These are phyloP conservation scores for Hanseniaspora thailandica DNA, from an alignment of 805 yeast genomes.

Conservation along the genomic window DNA sequence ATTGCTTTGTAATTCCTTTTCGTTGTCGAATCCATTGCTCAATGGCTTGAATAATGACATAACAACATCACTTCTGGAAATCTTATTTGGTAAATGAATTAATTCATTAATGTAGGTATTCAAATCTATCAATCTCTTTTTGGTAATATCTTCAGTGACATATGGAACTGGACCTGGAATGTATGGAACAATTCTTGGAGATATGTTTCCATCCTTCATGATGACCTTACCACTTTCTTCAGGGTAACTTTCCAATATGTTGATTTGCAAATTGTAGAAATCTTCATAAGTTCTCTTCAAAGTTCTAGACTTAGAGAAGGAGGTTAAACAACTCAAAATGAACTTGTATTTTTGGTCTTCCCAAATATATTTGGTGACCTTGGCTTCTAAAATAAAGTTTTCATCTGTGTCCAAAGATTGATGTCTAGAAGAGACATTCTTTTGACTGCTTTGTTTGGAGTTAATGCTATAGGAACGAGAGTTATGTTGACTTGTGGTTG, in stretches of 20 bases:
- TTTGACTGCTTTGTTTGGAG: neutral
- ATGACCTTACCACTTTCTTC: constrained; percentile 71
- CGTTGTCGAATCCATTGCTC: constrained; percentile 25
- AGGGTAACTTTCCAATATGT: constrained; percentile 71
- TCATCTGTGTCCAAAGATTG: constrained; percentile 16
- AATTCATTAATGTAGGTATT: constrained; percentile 49
- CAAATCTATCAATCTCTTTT: constrained; percentile 43
- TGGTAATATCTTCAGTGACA: constrained; percentile 65
- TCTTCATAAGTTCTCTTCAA: constrained; percentile 88
- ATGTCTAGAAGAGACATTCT: neutral
- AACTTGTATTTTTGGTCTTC: constrained; percentile 88
- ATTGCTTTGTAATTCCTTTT: neutral
- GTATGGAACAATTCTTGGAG: constrained; percentile 72
- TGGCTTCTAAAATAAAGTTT: constrained; percentile 34
- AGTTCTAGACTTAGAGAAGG: constrained; percentile 56
- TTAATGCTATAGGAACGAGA: constrained; percentile 11
- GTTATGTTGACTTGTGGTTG: constrained; percentile 6
- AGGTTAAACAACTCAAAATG: constrained; percentile 52
- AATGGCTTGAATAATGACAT: constrained; percentile 45
- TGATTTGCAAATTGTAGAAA: constrained; percentile 86
- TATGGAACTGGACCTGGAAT: constrained; percentile 93
- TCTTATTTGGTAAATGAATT: constrained; percentile 61
- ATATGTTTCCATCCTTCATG: constrained; percentile 42
- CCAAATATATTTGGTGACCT: constrained; percentile 67
- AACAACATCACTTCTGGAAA: constrained; percentile 58